Base-by-base conservation (phyloP, 331 rosid species). In the Pyrus hybrid region DNA sequence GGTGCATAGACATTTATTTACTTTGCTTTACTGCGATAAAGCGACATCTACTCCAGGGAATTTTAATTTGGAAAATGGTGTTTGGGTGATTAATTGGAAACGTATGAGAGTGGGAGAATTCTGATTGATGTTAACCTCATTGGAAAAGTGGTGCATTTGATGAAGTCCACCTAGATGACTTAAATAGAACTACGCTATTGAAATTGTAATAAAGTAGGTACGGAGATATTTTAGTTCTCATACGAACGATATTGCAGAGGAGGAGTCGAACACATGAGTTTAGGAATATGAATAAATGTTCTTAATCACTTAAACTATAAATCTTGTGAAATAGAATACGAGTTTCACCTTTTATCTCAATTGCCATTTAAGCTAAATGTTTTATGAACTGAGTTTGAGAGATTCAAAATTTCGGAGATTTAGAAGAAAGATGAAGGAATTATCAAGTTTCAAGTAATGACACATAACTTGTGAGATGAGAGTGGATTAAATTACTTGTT, bases 21-120 rank as follows among this genome's bases (percentile, higher is more conserved):
- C 43, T 37, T 37, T 37, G 0, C 0, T 0, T 3, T 2, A 8
- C 4, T 37, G 13, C 1, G 3, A 1, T 2, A 37, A 37, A 37
- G 1, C 43, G 1, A 35, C 4, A 2, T 35, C 43, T 35, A 0
- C 43, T 35, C 43, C 12, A 35, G 2, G 43, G 43, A 35, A 35
- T 35, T 35, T 35, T 35, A 37, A 37, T 0, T 37, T 37, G 43
- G 13, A 37, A 37, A 37, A 37, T 8, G 12, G 2, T 37, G 13
- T 37, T 37, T 37, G 12, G 43, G 43, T 37, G 43, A 37, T 14
- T 72, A 63, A 37, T 23, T 37, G 28, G 26, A 37, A 45, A 13
- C 47, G 62, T 73, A 73, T 26, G 70, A 7, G 23, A 45, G 60
- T 43, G 2, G 62, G 22, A 10, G 21, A 61, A 1, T 35, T 35